Evolutionary conservation across 2,329 filamentous ascomycete species (phyloP), one percentile per base, ranked within the genome.

Genomic region (Ustulina deusta): DNA sequence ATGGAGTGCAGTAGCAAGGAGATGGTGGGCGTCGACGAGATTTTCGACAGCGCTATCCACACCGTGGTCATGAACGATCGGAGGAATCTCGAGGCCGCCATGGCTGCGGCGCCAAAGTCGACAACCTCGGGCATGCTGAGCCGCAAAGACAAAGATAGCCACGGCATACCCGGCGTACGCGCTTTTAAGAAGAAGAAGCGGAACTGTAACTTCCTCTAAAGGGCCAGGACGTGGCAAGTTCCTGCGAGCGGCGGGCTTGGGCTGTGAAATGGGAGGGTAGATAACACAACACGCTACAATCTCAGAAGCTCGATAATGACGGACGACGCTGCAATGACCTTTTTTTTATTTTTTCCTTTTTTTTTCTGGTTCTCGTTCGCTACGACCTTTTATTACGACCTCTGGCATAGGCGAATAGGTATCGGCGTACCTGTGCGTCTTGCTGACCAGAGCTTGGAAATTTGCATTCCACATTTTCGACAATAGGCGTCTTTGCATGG

Each of bases 1-100:
- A 95, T 97, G 88, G 96, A 99, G 83, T 99, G 96, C 86, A 97
- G 94, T 79, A 97, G 93, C 81, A 98, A 98, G 83, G 96, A 97
- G 82, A 96, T 97, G 91, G 89, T 87, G 61, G 96, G 96, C 64
- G 95, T 99, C 52, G 93, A 98, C 79, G 95, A 98, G 77, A 96
- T 98, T 78, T 99, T 99, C 81, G 92, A 97, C 80, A 86, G 89
- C 69, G 96, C 96, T 63, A 94, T 99, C 78, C 89, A 94, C 76
- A 95, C 92, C 59, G 94, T 96, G 36, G 93, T 99, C 32, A 89
- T 91, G 72, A 93, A 94, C 75, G 93, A 94, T 78, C 83, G 85
- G 76, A 90, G 89, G 78, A 90, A 88, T 75, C 80, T 86, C 69
- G 86, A 89, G 78, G 80, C 81, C 69, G 81, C 82, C 72, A 82